Conservation (phyloP, 164 flowering plant species). For the Annona cherimola region DNA sequence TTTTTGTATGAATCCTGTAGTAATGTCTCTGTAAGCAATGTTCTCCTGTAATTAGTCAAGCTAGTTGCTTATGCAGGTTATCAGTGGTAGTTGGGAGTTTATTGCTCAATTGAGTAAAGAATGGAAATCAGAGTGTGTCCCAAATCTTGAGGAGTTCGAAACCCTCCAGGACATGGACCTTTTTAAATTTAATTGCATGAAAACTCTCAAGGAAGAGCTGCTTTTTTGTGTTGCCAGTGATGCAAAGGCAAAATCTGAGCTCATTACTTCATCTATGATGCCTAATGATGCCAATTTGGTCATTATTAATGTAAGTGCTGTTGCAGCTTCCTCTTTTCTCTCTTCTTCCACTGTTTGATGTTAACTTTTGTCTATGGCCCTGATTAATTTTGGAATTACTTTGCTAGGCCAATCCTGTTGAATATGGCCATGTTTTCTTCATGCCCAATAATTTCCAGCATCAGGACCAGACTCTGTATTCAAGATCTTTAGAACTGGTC, state of each 20-base stretch:
- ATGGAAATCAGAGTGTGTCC: conserved; percentile 6
- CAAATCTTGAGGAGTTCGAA: background rate
- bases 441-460: conserved; percentile 14
- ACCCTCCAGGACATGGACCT: conserved; percentile 4
- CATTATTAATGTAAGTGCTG: conserved; percentile 21
- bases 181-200: conserved; percentile 9
- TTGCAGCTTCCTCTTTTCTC: background rate
- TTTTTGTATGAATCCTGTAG: background rate
- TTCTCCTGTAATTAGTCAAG: background rate
- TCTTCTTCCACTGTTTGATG: too few relatives aligned
- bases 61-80: conserved; percentile 17
- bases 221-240: conserved; percentile 25
- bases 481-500: conserved; percentile 24
- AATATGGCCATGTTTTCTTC: conserved; percentile 34
- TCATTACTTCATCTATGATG: conserved; percentile 22
- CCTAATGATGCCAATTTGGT: conserved; percentile 21
- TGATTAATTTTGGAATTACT: background rate
- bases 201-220: conserved; percentile 13
- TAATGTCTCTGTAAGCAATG: background rate
- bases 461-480: conserved; percentile 10
- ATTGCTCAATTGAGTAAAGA: conserved; percentile 28
- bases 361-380: background rate
- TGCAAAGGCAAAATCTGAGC: conserved; percentile 20
- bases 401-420: conserved; percentile 29
- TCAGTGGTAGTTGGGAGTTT: conserved; percentile 23